phyloP scores from a whole-genome alignment of 2,329 filamentous ascomycete genomes.

The Pyrenophora teres region DNA sequence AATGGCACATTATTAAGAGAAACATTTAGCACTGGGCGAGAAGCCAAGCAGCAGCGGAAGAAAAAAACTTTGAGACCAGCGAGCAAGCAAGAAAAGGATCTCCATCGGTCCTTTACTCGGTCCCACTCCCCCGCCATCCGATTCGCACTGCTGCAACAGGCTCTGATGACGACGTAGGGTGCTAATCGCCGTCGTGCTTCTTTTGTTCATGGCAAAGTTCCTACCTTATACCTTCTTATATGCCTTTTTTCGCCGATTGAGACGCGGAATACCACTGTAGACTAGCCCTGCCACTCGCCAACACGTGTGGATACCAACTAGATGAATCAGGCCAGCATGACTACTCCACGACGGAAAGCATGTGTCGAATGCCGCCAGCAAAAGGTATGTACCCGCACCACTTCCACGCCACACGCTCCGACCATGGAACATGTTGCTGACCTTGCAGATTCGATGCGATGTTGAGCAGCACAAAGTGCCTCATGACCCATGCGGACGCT shows the following conservation, averaged over 20 bases:
- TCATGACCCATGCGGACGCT: slow-evolving; percentile 43
- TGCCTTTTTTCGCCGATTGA: slow-evolving; percentile 38
- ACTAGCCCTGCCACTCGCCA: slow-evolving; percentile 26
- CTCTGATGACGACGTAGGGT: slow-evolving; percentile 42
- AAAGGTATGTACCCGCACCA: slow-evolving; percentile 34
- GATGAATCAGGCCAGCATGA: slow-evolving; percentile 33
- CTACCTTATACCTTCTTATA: slow-evolving; percentile 24
- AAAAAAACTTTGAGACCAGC: slow-evolving; percentile 23
- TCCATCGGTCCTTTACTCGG: slow-evolving; percentile 37
- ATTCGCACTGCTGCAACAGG: slow-evolving; percentile 33
- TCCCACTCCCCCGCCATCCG: slow-evolving; percentile 40
- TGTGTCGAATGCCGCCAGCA: slow-evolving; percentile 47
- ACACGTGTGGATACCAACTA: slow-evolving; percentile 28
- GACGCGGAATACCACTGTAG: slow-evolving; percentile 16
- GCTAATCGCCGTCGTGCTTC: slow-evolving; percentile 27
- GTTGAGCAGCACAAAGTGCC: slow-evolving; percentile 46
- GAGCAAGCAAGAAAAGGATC: slow-evolving; percentile 21
- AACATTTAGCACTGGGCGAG: slow-evolving; percentile 23
- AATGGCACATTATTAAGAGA: slow-evolving; percentile 31
- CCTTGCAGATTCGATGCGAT: slow-evolving; percentile 44
- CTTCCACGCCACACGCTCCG: slow-evolving; percentile 3
- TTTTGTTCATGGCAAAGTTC: slow-evolving; percentile 24
- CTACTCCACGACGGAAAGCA: slow-evolving; percentile 43
- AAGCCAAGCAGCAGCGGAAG: slow-evolving; percentile 10
- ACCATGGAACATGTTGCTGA: slow-evolving; percentile 17